These are phyloP conservation scores for Peronospora destructor DNA, from an alignment of 352 stramenopile genomes.

Conservation along the genomic window DNA sequence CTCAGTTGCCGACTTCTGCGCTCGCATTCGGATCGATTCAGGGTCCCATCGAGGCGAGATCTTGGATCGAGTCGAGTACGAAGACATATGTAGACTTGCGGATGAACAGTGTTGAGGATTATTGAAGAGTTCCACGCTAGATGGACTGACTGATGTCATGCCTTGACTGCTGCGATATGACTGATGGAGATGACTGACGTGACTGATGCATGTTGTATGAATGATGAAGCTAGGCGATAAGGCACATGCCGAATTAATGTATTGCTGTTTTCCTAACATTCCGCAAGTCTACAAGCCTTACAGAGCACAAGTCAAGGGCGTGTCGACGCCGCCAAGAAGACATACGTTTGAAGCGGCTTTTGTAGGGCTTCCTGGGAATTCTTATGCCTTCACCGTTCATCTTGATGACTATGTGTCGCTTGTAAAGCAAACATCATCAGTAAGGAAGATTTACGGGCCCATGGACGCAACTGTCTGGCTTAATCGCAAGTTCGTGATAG, in stretches of 20 bases:
- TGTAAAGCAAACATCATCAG: slow-evolving; percentile 55
- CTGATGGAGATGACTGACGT: no score
- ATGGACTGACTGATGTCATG: no score
- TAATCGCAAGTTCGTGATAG: slow-evolving; percentile 78
- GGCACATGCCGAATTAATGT: no score
- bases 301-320: no score
- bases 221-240: no score
- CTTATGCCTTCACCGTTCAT: slow-evolving; percentile 68
- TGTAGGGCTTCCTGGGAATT: slow-evolving; percentile 63
- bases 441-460: slow-evolving; percentile 68
- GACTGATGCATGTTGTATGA: no score
- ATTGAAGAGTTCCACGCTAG: no score
- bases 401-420: slow-evolving; percentile 68
- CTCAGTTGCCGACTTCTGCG: slow-evolving; percentile 57
- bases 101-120: slow-evolving; percentile 25
- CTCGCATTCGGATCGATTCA: slow-evolving; percentile 54
- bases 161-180: no score
- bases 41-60: slow-evolving; percentile 54
- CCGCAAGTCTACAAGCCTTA: no score
- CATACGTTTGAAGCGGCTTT: slow-evolving; percentile 44
- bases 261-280: no score
- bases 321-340: slow-evolving; percentile 11
- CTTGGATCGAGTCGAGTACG: slow-evolving; percentile 71
- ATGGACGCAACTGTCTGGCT: slow-evolving; percentile 77
- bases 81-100: slow-evolving; percentile 72